These are phyloP conservation scores for Pseudocercospora fuligena DNA, from an alignment of 2,329 filamentous ascomycete genomes.

Conservation along the genomic window DNA sequence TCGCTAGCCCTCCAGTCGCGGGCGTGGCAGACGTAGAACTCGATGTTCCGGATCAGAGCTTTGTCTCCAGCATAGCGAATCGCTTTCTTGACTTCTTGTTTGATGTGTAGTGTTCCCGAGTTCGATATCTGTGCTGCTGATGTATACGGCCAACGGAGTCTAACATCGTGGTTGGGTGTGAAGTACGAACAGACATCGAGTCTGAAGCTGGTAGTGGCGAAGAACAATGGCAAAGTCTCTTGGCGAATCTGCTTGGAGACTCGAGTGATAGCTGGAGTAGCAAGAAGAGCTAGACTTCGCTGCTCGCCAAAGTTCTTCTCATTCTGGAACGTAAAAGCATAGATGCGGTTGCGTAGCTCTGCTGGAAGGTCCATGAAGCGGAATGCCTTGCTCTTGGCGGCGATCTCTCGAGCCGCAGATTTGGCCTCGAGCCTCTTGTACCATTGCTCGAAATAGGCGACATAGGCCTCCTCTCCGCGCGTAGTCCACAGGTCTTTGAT, in stretches of 20 bases:
- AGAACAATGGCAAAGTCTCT: conserved; percentile 1
- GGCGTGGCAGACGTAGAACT: not conserved
- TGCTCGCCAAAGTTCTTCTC: not conserved
- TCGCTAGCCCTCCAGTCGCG: not conserved
- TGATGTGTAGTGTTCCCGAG: not conserved
- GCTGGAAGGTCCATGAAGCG: not conserved
- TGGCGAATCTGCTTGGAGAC: not conserved
- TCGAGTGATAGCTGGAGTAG: not conserved
- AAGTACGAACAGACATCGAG: not conserved
- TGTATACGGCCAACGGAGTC: too few relatives aligned
- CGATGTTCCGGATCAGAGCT: not conserved
- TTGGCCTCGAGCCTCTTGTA: not conserved
- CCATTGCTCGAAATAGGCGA: not conserved
- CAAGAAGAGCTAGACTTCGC: not conserved
- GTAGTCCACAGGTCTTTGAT: not conserved
- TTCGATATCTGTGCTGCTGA: not conserved
- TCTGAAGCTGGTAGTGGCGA: not conserved
- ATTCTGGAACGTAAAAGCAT: not conserved
- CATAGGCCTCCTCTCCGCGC: not conserved
- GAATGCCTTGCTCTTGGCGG: not conserved
- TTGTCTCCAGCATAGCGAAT: not conserved
- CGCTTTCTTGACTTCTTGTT: not conserved
- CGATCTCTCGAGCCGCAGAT: not conserved
- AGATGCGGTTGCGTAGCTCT: not conserved
- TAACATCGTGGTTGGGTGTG: not conserved